These are phyloP conservation scores for Exobasidium rhododendri DNA, from an alignment of 1,284 basidiomycete species.

Conservation along the genomic window DNA sequence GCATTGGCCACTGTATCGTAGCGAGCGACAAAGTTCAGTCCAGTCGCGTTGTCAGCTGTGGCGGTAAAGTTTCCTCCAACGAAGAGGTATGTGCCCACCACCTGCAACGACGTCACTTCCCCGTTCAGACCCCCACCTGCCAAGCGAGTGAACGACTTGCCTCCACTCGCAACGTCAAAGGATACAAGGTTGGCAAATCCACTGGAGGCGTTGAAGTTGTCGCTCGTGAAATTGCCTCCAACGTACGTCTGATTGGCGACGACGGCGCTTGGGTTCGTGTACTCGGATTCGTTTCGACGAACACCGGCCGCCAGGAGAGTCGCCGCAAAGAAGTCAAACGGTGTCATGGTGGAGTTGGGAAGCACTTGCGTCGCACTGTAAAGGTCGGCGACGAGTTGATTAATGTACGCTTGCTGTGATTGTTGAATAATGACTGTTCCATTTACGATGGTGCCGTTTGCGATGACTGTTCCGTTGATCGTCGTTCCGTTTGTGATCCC, in stretches of 20 bases:
- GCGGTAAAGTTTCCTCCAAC: constrained; percentile 81
- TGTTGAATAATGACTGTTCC: background rate
- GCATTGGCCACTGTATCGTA: constrained; percentile 68
- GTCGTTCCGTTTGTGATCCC: background rate
- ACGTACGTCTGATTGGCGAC: constrained; percentile 63
- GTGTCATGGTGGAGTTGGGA: constrained; percentile 70
- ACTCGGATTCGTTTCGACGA: constrained; percentile 24
- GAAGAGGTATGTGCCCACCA: constrained; percentile 61
- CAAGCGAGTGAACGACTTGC: constrained; percentile 56
- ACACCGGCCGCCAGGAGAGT: constrained; percentile 59
- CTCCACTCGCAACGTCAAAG: constrained; percentile 63
- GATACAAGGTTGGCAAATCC: constrained; percentile 68
- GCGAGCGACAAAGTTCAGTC: constrained; percentile 62
- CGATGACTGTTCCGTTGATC: background rate
- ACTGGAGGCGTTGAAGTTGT: background rate
- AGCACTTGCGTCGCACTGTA: constrained; percentile 54
- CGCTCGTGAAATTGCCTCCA: constrained; percentile 69
- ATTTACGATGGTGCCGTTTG: constrained; percentile 39
- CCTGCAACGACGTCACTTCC: constrained; percentile 37
- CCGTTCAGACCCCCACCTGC: constrained; percentile 55
- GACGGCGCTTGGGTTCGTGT: constrained; percentile 58
- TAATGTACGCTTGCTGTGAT: background rate
- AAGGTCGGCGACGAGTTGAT: background rate
- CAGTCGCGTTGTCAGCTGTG: constrained; percentile 63
- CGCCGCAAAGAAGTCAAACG: constrained; percentile 66